Evolutionary conservation across 441 rosid species (phyloP).

Genomic region (Lepidium campestre): DNA sequence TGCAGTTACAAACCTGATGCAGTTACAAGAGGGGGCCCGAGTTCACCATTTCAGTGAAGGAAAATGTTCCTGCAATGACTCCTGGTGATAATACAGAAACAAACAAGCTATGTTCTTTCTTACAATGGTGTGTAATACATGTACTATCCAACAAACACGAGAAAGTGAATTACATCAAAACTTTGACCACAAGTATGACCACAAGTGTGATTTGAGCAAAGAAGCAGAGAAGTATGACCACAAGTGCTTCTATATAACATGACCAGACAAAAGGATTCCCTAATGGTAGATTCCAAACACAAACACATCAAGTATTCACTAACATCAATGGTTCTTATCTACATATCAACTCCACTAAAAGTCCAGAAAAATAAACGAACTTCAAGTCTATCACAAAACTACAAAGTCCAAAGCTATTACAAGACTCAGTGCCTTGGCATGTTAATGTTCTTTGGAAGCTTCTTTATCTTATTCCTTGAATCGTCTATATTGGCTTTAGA

Average conservation of each 20-base stretch:
- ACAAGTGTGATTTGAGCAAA: not conserved
- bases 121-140: conserved; percentile 11
- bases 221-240: not conserved
- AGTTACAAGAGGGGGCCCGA: conserved; percentile 48
- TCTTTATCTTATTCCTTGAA: too few species aligned
- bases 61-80: conserved; percentile 73
- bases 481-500: too few species aligned
- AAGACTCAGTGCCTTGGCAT: too few species aligned
- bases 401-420: too few species aligned
- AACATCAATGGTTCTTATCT: too few species aligned
- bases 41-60: conserved; percentile 71
- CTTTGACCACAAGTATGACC: not conserved
- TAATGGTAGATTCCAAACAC: not conserved
- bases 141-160: conserved; percentile 10
- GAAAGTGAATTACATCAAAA: conserved; percentile 22
- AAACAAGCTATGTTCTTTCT: not conserved
- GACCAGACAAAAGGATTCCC: not conserved
- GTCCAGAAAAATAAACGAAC: too few species aligned
- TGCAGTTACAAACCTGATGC: too few species aligned
- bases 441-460: too few species aligned
- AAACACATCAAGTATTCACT: too few species aligned
- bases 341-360: too few species aligned
- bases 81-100: conserved; percentile 35
- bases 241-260: not conserved
- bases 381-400: too few species aligned